Evolutionary conservation across 495 filamentous ascomycete genomes (phyloP).

Genomic region (Penicillium samsonianum): DNA sequence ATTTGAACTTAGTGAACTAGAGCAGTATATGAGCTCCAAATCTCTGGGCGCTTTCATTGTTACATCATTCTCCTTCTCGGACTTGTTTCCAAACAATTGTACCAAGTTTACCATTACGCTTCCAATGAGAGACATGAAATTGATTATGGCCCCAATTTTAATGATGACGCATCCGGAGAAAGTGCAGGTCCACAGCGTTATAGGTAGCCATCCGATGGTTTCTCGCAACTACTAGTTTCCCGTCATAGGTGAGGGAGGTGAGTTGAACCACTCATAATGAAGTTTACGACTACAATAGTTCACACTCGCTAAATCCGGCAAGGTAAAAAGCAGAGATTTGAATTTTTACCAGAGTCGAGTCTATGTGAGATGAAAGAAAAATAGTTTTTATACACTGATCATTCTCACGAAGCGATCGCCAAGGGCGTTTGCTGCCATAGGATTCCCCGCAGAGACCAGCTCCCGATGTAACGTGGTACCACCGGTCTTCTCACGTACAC

Average conservation of each 20-base stretch:
- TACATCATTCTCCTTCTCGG: conserved; percentile 4
- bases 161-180: not conserved
- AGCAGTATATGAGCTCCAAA: not conserved
- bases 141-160: not conserved
- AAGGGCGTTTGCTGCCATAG: conserved; percentile 31
- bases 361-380: no score
- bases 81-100: not conserved
- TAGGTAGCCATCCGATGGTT: no score
- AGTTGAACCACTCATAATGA: no score
- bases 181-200: not conserved
- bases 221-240: no score
- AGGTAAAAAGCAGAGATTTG: no score
- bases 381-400: conserved; percentile 29
- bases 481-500: conserved; percentile 27
- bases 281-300: no score
- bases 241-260: no score
- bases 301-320: no score
- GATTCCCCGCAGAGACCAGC: conserved; percentile 34
- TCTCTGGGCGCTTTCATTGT: not conserved
- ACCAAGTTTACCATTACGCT: not conserved
- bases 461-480: conserved; percentile 31
- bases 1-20: not conserved
- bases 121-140: not conserved
- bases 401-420: conserved; percentile 37
- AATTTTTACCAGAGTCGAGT: no score